Conservation (phyloP, 345 rosid species). For the Nasturtium officinale region DNA sequence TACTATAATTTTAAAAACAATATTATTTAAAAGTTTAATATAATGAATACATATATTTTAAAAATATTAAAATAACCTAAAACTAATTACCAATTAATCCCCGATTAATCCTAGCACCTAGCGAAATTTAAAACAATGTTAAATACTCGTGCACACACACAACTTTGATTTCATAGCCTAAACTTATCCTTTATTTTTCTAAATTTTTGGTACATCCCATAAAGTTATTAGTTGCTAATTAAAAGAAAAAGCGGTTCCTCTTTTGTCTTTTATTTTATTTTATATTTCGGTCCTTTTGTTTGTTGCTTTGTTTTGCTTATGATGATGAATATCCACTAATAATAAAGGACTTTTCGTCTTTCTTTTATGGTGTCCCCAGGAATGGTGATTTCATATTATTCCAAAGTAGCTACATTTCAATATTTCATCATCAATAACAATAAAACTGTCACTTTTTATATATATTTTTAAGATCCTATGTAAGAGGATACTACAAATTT, state of each 20-base stretch:
- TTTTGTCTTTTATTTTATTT: neutral
- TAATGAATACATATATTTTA: too few species aligned
- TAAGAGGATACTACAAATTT: neutral
- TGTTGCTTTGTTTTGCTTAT: constrained; percentile 30
- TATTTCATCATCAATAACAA: neutral
- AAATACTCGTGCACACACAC: neutral
- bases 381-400: constrained; percentile 23
- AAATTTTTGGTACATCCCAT: neutral
- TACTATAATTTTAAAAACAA: too few species aligned
- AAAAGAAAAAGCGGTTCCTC: constrained; percentile 23
- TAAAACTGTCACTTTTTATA: neutral
- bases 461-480: neutral
- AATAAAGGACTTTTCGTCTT: constrained; percentile 17
- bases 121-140: too few species aligned
- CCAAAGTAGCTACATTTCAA: constrained; percentile 11
- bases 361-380: constrained; percentile 1
- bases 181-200: neutral
- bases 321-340: constrained; percentile 41
- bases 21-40: too few species aligned
- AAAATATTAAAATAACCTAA: too few species aligned
- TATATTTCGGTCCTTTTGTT: neutral
- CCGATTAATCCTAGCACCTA: too few species aligned
- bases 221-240: neutral
- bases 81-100: too few species aligned
- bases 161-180: constrained; percentile 1